These are phyloP conservation scores for Myriosclerotinia curreyana DNA, from an alignment of 2,329 filamentous ascomycete genomes.

Conservation along the genomic window DNA sequence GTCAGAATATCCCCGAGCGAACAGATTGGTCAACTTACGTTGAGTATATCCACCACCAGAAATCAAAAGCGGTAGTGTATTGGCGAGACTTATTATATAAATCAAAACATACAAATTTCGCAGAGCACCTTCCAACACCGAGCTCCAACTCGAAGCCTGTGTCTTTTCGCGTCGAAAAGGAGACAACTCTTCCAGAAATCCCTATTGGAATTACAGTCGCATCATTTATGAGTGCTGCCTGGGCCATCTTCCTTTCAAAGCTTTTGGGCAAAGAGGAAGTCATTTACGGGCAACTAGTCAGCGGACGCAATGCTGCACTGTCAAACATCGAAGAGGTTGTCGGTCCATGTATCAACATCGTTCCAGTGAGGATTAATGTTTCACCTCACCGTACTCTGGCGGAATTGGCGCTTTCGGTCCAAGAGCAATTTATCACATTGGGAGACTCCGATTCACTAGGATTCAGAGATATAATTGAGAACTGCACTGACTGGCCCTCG, in stretches of 20 bases:
- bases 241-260: constrained; percentile 44
- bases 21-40: constrained; percentile 1
- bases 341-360: constrained; percentile 47
- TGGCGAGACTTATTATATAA: neutral
- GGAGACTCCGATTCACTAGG: constrained; percentile 40
- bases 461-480: constrained; percentile 38
- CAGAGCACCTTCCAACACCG: neutral
- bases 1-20: neutral
- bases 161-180: neutral
- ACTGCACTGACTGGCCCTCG: constrained; percentile 41
- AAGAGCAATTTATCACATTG: constrained; percentile 40
- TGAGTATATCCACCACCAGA: constrained; percentile 3
- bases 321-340: constrained; percentile 42
- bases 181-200: neutral
- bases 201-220: constrained; percentile 41
- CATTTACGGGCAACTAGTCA: constrained; percentile 40
- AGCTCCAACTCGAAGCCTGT: neutral
- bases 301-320: constrained; percentile 44
- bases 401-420: constrained; percentile 39
- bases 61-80: neutral
- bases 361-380: constrained; percentile 45
- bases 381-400: constrained; percentile 36
- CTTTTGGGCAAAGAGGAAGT: constrained; percentile 18
- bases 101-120: neutral
- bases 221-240: constrained; percentile 44